Conservation (phyloP, 2,329 filamentous ascomycete species). For the Talaromyces sp. region DNA sequence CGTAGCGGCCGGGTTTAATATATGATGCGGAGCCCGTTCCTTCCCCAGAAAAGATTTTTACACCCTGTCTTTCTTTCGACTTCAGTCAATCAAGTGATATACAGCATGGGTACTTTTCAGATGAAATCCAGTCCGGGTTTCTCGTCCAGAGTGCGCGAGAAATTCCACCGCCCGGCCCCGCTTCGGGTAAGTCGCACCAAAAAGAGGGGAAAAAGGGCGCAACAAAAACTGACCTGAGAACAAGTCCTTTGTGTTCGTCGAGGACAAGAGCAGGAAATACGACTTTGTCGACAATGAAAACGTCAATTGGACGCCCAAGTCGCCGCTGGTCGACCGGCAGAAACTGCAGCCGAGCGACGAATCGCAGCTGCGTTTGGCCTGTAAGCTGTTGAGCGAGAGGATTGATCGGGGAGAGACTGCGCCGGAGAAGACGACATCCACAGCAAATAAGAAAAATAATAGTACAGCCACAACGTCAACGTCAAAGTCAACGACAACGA, state of each 20-base stretch:
- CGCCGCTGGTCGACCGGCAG: conserved; percentile 30
- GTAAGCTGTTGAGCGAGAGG: conserved; percentile 25
- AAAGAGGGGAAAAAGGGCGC: neutral
- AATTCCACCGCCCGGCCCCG: conserved; percentile 1
- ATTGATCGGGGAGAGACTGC: conserved; percentile 21
- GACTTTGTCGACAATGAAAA: conserved; percentile 29
- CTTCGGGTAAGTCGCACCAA: neutral
- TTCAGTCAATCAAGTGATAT: no score
- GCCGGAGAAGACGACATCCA: neutral
- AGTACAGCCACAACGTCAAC: neutral
- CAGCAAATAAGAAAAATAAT: neutral
- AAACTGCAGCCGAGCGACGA: conserved; percentile 27
- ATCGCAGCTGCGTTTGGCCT: conserved; percentile 29
- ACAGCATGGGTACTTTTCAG: neutral
- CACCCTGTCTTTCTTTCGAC: neutral
- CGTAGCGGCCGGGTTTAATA: no score
- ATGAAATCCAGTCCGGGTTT: neutral
- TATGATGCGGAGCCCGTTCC: neutral
- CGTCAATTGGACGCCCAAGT: conserved; percentile 23
- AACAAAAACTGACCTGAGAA: neutral
- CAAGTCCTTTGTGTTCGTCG: neutral
- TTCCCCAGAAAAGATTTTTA: neutral
- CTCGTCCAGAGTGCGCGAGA: neutral
- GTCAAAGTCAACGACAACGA: neutral
- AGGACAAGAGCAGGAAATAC: conserved; percentile 20